phyloP scores from a whole-genome alignment of 192 early-diverging fungal genomes.

The Entomortierella beljakovae region DNA sequence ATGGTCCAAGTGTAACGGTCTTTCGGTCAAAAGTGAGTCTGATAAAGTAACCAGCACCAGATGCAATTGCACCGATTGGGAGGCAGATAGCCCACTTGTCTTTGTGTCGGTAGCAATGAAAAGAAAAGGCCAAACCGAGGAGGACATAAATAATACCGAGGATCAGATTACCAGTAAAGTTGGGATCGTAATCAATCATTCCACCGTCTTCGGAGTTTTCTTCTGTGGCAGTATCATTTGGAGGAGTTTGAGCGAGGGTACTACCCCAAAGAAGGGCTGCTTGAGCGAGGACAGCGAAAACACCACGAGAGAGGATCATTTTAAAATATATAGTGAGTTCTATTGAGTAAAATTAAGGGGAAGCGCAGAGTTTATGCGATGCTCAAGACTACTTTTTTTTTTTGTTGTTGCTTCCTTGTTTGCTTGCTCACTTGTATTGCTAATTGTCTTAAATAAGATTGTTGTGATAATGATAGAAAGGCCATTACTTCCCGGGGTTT shows the following conservation, averaged over 20 bases:
- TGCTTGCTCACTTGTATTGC: no score
- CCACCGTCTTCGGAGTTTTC: neutral
- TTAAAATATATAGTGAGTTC: neutral
- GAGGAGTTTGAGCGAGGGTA: neutral
- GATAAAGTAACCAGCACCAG: constrained; percentile 14
- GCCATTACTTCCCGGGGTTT: no score
- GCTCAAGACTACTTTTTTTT: no score
- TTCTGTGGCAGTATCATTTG: neutral
- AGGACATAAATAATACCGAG: constrained; percentile 9
- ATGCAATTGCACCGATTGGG: constrained; percentile 29
- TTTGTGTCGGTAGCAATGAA: neutral
- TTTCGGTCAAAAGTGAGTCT: constrained; percentile 2
- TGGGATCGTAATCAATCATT: constrained; percentile 17
- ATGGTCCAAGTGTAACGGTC: neutral
- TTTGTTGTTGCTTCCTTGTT: no score
- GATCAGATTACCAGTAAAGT: constrained; percentile 7
- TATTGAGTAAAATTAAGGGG: neutral
- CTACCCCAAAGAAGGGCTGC: neutral
- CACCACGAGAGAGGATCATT: neutral
- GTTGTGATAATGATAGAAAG: no score
- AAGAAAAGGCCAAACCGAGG: constrained; percentile 1
- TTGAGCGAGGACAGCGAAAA: neutral
- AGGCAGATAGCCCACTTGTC: constrained; percentile 39
- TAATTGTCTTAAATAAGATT: no score
- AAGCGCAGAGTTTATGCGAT: no score